phyloP scores from a whole-genome alignment of 805 yeast species.

The Kuraishia ogatae region DNA sequence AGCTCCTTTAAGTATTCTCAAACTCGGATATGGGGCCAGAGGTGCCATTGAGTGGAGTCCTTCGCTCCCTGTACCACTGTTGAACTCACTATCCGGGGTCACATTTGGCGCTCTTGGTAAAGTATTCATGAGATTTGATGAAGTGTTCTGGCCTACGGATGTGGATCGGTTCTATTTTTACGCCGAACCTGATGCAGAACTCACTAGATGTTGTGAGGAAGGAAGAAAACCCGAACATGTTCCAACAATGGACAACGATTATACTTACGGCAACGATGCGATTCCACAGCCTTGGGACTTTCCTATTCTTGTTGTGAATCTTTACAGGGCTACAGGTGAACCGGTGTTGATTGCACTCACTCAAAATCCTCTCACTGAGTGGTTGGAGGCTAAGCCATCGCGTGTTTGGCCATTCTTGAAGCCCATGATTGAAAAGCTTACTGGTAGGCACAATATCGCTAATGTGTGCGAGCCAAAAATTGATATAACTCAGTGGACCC shows the following conservation, averaged over 20 bases:
- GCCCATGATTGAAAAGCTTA: conserved; percentile 26
- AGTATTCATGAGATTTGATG: conserved; percentile 36
- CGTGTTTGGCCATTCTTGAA: conserved; percentile 36
- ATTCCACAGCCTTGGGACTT: conserved; percentile 17
- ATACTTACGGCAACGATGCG: background rate
- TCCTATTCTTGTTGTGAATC: conserved; percentile 21
- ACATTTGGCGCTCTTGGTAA: conserved; percentile 37
- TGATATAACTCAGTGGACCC: conserved; percentile 37
- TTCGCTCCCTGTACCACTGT: conserved; percentile 25
- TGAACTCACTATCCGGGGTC: conserved; percentile 18
- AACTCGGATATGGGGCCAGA: conserved; percentile 14
- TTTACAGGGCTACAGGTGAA: conserved; percentile 18
- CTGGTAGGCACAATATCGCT: conserved; percentile 10
- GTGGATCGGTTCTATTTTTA: conserved; percentile 22
- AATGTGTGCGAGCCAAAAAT: conserved; percentile 14
- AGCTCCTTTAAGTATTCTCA: conserved; percentile 40
- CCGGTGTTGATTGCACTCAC: conserved; percentile 35
- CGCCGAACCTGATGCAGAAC: conserved; percentile 18
- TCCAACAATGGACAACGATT: background rate
- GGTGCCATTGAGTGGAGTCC: conserved; percentile 28
- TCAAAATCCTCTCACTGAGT: conserved; percentile 42
- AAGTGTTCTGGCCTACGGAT: conserved; percentile 34
- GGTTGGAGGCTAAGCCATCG: conserved; percentile 31
- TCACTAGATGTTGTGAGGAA: conserved; percentile 9
- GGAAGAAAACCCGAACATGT: conserved; percentile 1